phyloP scores from a whole-genome alignment of 495 filamentous ascomycete genomes.

The Pseudoneurospora amorphoporcata region DNA sequence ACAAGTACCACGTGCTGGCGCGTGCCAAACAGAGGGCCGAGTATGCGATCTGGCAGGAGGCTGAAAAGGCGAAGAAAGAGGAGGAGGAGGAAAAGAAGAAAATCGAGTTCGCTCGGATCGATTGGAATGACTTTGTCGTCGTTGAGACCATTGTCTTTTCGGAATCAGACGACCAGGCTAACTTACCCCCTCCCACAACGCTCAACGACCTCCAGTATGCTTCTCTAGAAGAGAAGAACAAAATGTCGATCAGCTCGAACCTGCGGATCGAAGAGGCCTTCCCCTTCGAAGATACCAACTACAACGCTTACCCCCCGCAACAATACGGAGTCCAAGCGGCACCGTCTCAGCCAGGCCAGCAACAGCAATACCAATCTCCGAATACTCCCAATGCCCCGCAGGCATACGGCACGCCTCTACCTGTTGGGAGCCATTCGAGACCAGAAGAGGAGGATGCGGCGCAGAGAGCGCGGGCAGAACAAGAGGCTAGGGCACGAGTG shows the following conservation, averaged over 20 bases:
- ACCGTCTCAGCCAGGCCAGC: slow-evolving; percentile 15
- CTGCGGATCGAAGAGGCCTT: slow-evolving; percentile 93
- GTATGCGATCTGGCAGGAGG: slow-evolving; percentile 73
- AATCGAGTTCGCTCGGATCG: slow-evolving; percentile 79
- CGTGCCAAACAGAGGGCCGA: slow-evolving; percentile 76
- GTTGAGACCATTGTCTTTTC: slow-evolving; percentile 94
- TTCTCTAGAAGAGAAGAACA: slow-evolving; percentile 88
- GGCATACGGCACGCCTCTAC: slow-evolving; percentile 20
- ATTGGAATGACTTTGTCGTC: slow-evolving; percentile 96
- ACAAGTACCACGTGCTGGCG: slow-evolving; percentile 71
- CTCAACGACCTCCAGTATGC: slow-evolving; percentile 86
- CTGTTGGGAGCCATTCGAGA: slow-evolving; percentile 18
- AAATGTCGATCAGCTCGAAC: slow-evolving; percentile 68
- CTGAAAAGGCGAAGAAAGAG: slow-evolving; percentile 81
- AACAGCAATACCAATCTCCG: slow-evolving; percentile 26
- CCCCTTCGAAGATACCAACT: slow-evolving; percentile 57
- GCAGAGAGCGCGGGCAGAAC: slow-evolving; percentile 62
- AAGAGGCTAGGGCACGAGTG: slow-evolving; percentile 46
- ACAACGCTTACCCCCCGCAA: slow-evolving; percentile 25
- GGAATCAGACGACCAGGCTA: slow-evolving; percentile 74
- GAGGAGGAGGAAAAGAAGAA: slow-evolving; percentile 79
- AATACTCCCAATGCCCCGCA: slow-evolving; percentile 25
- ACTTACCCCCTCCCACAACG: slow-evolving; percentile 80
- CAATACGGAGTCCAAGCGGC: slow-evolving; percentile 20
- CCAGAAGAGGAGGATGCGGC: slow-evolving; percentile 54